Base-by-base conservation (phyloP, 2,329 filamentous ascomycete species). In the Stagonosporopsis rhizophila region DNA sequence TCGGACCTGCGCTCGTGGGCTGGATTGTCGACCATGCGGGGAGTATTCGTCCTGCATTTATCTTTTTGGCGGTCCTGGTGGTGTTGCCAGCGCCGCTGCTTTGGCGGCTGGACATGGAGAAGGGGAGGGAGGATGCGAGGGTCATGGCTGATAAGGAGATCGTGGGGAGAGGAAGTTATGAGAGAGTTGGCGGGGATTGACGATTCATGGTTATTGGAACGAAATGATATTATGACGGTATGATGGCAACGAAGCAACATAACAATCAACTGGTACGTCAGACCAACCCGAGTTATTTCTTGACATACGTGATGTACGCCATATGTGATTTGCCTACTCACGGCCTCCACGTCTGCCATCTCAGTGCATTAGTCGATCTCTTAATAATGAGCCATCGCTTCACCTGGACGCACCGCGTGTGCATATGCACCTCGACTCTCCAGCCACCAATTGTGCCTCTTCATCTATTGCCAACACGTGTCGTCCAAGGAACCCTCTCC, bases 1-100 rank as follows among this genome's bases (percentile, higher is more conserved):
- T 97, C 71, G 94, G 94, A 0, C 94, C 94, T 0, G 89, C 91
- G 0, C 91, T 98, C 65, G 93, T 97, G 0, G 94, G 92, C 0
- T 85, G 86, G 27, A 96, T 97, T 59, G 95, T 96, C 8, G 92
- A 96, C 72, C 84, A 67, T 2, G 68, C 74, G 6, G 77, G 78
- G 0, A 77, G 70, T 1, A 78, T 80, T 27, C 52, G 78, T 17
- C 75, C 75, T 1, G 92, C 92, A 0, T 97, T 98, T 75, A 89
- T 89, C 78, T 97, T 97, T 73, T 78, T 98, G 48, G 91, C 90
- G 0, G 81, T 86, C 2, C 76, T 97, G 48, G 91, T 96, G 3
- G 84, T 89, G 9, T 74, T 94, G 3, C 92, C 94, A 0, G 85
- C 90, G 8, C 91, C 91, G 0, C 77, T 97, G 52, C 87, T 97